Percentiles rank a stretch among this genome's conserved stretches.
phyloP scores from a whole-genome alignment of 2,329 filamentous ascomycete genomes.

The Daldinia sp. region DNA sequence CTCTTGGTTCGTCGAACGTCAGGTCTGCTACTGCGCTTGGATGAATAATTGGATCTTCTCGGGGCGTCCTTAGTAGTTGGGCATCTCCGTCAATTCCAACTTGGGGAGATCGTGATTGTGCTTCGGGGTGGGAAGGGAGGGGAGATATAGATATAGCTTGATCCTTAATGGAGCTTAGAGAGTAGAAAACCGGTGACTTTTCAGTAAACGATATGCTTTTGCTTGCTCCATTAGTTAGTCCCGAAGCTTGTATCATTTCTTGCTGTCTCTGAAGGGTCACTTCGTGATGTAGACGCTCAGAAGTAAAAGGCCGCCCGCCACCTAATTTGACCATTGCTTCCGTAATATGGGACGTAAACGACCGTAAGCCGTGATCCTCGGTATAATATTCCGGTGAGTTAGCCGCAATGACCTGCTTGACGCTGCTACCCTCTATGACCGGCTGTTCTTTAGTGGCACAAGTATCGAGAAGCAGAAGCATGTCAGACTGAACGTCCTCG shows the following conservation, averaged over 20 bases:
- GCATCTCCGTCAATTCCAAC: slow-evolving; percentile 48
- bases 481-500: slow-evolving; percentile 72
- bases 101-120: slow-evolving; percentile 51
- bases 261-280: slow-evolving; percentile 60
- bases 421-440: slow-evolving; percentile 64
- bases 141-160: slow-evolving; percentile 67
- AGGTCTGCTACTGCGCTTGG: slow-evolving; percentile 65
- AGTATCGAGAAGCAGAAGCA: slow-evolving; percentile 72
- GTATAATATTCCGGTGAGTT: slow-evolving; percentile 64
- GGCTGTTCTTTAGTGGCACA: slow-evolving; percentile 67
- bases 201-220: slow-evolving; percentile 53
- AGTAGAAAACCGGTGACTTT: slow-evolving; percentile 65
- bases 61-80: slow-evolving; percentile 45
- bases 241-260: slow-evolving; percentile 58
- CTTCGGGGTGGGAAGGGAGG: slow-evolving; percentile 52
- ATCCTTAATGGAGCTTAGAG: slow-evolving; percentile 65
- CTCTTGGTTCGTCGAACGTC: slow-evolving; percentile 71
- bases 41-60: slow-evolving; percentile 60
- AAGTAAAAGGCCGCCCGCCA: slow-evolving; percentile 66
- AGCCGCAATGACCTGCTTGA: slow-evolving; percentile 74
- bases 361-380: slow-evolving; percentile 60
- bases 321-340: slow-evolving; percentile 68
- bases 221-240: slow-evolving; percentile 60
- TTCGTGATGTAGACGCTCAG: slow-evolving; percentile 69
- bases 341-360: slow-evolving; percentile 69